Evolutionary conservation across 1,284 basidiomycete genomes (phyloP), one percentile per base, ranked within the genome.

Genomic region (Puccinia horiana): DNA sequence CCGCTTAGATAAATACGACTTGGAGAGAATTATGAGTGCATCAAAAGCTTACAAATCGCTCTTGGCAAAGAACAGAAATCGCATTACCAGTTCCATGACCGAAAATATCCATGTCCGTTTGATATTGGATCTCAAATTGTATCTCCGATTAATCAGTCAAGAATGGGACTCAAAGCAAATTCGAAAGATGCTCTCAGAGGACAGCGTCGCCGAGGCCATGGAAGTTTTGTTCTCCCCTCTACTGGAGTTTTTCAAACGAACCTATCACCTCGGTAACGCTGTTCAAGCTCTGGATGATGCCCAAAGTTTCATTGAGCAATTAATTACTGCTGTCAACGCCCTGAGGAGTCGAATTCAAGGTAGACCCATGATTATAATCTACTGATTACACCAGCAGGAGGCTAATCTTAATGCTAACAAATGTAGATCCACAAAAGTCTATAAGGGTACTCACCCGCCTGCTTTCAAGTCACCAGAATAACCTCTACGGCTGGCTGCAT

Each of bases 71-170:
- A 78, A 77, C 26, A 78, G 76, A 16, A 83, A 83, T 12, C 82
- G 81, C 3, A 82, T 84, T 14, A 77, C 74, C 29, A 85, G 83
- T n/a, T 58, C 76, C 16, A 83, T 83, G 47, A 81, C 78, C 20
- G 76, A 83, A 73, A 84, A 85, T 56, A 75, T 84, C 16, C 83
- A 84, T 73, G 44, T 85, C 49, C 81, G 84, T 16, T 83, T 85
- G 73, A 84, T 85, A n/a, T 76, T 85, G 61, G 85, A 85, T 63
- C 79, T 85, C 9, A 84, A 85, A 61, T 63, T 83, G 29, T 84
- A 84, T 70, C 83, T 85, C 23, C 61, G 83, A 6, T 79, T 85
- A 14, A 82, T 83, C 20, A 83, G 81, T 20, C 83, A 82, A 32
- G 83, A 85, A 76, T 80, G 84, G 40, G 85, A 85, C 72, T 69